These are phyloP conservation scores for Lentinus brumalis DNA, from an alignment of 768 basidiomycete genomes.

Conservation along the genomic window DNA sequence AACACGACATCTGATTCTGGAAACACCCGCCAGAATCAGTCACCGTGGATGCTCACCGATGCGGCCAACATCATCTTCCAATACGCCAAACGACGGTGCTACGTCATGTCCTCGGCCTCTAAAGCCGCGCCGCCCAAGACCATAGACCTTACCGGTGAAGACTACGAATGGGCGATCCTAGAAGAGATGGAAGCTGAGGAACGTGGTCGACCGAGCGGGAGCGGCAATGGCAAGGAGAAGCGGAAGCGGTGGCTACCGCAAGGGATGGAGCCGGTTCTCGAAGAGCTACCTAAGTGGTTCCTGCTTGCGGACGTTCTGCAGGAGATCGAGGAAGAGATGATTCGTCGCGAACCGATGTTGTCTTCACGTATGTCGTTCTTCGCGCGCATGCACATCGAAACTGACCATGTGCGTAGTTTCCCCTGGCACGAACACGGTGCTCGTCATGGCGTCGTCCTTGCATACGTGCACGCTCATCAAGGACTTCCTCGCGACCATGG, in stretches of 20 bases:
- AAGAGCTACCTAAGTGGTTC: constrained; percentile 95
- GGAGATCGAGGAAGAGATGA: constrained; percentile 88
- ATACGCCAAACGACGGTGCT: constrained; percentile 80
- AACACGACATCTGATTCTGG: constrained; percentile 54
- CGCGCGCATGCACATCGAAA: background rate
- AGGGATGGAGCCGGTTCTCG: constrained; percentile 82
- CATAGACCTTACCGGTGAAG: constrained; percentile 50
- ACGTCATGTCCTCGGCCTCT: constrained; percentile 45
- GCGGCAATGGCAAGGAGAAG: constrained; percentile 9
- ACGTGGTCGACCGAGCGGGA: background rate
- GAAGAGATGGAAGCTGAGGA: constrained; percentile 56
- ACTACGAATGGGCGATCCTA: constrained; percentile 70
- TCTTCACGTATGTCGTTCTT: constrained; percentile 22
- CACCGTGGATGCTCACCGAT: constrained; percentile 91
- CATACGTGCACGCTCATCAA: constrained; percentile 72
- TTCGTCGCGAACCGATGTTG: constrained; percentile 52
- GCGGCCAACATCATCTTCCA: constrained; percentile 87
- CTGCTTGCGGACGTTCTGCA: constrained; percentile 81
- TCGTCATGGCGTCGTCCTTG: constrained; percentile 87
- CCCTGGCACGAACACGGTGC: constrained; percentile 73
- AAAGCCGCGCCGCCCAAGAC: constrained; percentile 23
- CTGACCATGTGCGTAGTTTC: constrained; percentile 21
- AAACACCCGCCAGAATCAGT: constrained; percentile 62
- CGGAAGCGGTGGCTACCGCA: constrained; percentile 64
- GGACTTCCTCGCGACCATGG: constrained; percentile 75